Conservation (phyloP, 2,329 filamentous ascomycete genomes). For the Chalara sp. region DNA sequence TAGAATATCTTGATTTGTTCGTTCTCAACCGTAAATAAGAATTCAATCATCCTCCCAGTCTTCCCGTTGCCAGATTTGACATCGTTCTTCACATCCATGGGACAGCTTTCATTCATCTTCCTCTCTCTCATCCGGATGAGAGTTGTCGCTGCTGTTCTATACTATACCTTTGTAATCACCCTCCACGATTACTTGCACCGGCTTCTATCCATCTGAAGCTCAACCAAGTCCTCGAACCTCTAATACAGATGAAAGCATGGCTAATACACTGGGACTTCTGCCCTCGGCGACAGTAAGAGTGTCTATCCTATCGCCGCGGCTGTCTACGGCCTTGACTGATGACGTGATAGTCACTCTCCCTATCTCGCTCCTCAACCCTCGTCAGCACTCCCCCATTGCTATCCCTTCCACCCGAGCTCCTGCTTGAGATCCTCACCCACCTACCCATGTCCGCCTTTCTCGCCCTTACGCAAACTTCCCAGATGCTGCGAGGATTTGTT, state of each 20-base stretch:
- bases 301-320: not conserved
- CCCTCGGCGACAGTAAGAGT: not conserved
- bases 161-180: no score
- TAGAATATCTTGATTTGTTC: no score
- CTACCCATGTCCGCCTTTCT: constrained; percentile 1
- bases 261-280: not conserved
- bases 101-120: no score
- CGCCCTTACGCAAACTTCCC: constrained; percentile 2
- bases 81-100: no score
- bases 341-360: not conserved
- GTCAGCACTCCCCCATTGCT: not conserved
- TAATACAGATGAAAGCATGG: not conserved
- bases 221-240: no score
- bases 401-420: constrained; percentile 3
- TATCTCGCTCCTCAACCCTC: not conserved
- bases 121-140: no score
- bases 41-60: no score
- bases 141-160: no score
- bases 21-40: no score
- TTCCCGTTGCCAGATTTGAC: no score
- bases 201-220: no score
- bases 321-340: not conserved
- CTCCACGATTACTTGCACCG: no score
- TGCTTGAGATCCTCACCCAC: constrained; percentile 4
- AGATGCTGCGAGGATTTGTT: constrained; percentile 1